Conservation (phyloP, 2,329 filamentous ascomycete species). For the Hypomyces rosellus region DNA sequence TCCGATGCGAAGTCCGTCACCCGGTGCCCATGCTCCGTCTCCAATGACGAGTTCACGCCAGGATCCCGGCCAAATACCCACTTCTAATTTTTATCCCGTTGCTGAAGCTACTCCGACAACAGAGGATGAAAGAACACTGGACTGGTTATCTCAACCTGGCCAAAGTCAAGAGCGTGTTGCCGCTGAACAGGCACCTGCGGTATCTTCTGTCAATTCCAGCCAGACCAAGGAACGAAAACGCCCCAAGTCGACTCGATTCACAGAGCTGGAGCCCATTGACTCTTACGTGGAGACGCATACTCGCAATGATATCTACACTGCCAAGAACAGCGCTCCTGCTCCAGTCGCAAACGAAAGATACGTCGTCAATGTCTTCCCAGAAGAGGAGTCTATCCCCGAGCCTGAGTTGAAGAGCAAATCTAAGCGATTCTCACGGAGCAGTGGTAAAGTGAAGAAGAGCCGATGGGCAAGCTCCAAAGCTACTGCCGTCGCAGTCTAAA, state of each 20-base stretch:
- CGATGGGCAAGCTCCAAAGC: slow-evolving; percentile 18
- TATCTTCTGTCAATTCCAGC: no score
- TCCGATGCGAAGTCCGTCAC: background rate
- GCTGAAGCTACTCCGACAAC: background rate
- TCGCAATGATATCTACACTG: slow-evolving; percentile 5
- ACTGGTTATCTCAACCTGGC: slow-evolving; percentile 7
- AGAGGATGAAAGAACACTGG: slow-evolving; percentile 9
- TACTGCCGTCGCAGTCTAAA: slow-evolving; percentile 13
- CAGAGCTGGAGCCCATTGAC: slow-evolving; percentile 26
- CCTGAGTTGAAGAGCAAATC: slow-evolving; percentile 12
- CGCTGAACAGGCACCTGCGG: no score
- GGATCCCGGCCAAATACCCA: slow-evolving; percentile 9
- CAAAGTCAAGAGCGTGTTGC: background rate
- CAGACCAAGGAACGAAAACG: slow-evolving; percentile 15
- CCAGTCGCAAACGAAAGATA: slow-evolving; percentile 7
- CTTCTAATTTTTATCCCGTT: slow-evolving; percentile 13
- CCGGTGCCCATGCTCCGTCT: background rate
- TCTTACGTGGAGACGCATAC: slow-evolving; percentile 17
- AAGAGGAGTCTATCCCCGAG: slow-evolving; percentile 15
- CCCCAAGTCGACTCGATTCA: slow-evolving; percentile 21
- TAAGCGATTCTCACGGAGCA: slow-evolving; percentile 28
- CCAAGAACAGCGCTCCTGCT: slow-evolving; percentile 11
- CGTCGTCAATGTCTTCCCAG: slow-evolving; percentile 20
- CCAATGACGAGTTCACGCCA: slow-evolving; percentile 11
- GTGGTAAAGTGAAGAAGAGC: slow-evolving; percentile 20